Evolutionary conservation across 2,329 filamentous ascomycete species (phyloP).

Genomic region (Ascocoryne sarcoides): DNA sequence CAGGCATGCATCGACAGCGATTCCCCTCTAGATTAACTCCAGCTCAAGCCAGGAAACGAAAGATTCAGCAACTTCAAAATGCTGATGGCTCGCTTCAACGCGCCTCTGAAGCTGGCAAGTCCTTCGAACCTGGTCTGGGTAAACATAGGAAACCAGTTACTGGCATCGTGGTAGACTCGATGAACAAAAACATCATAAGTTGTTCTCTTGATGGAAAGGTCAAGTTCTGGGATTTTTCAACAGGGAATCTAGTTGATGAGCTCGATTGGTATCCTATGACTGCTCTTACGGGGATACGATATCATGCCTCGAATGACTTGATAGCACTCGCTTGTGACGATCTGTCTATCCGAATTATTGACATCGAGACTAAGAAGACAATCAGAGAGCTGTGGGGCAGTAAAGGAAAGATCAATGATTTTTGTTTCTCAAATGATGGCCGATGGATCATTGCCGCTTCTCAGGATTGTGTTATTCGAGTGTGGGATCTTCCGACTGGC

Average conservation of each 20-base stretch:
- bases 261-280: constrained; percentile 77
- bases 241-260: constrained; percentile 68
- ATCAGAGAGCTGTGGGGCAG: constrained; percentile 91
- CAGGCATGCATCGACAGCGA: constrained; percentile 75
- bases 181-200: constrained; percentile 79
- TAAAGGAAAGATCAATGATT: constrained; percentile 63
- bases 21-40: constrained; percentile 76
- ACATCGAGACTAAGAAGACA: constrained; percentile 81
- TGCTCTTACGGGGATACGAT: constrained; percentile 66
- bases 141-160: constrained; percentile 78
- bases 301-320: constrained; percentile 75
- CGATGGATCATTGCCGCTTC: constrained; percentile 89
- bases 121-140: constrained; percentile 41
- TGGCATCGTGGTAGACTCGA: constrained; percentile 77
- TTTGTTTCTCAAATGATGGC: constrained; percentile 85
- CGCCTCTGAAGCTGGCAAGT: constrained; percentile 5
- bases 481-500: constrained; percentile 94
- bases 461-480: constrained; percentile 67
- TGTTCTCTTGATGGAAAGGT: constrained; percentile 85
- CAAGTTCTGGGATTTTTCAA: constrained; percentile 96
- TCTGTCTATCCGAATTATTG: constrained; percentile 76
- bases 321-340: constrained; percentile 87
- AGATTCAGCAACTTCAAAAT: constrained; percentile 48
- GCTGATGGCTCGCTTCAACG: constrained; percentile 19
- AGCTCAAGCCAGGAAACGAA: constrained; percentile 68